Conservation (phyloP, 2,329 filamentous ascomycete species). For the Aspergillus pseudoterreus region DNA sequence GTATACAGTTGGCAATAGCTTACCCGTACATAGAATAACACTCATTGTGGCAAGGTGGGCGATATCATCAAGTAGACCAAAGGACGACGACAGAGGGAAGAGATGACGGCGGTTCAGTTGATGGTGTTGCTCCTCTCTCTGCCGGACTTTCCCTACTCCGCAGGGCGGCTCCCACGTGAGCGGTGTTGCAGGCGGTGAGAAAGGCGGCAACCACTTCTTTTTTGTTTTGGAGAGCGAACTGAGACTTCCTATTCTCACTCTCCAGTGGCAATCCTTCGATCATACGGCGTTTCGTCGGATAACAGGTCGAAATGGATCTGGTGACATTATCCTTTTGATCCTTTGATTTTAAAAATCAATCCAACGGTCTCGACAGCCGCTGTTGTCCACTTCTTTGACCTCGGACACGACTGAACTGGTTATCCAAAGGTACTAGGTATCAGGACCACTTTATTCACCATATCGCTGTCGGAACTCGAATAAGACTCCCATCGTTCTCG, state of each 20-base stretch:
- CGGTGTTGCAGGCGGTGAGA: constrained; percentile 60
- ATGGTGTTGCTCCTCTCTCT: constrained; percentile 7
- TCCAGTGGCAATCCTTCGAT: background rate
- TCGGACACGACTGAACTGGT: too few relatives aligned
- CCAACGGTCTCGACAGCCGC: too few relatives aligned
- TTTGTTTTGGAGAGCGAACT: background rate
- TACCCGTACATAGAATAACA: constrained; percentile 65
- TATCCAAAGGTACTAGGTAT: too few relatives aligned
- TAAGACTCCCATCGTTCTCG: too few relatives aligned
- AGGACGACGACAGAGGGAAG: constrained; percentile 4
- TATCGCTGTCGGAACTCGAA: too few relatives aligned
- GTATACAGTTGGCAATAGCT: constrained; percentile 15
- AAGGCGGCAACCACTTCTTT: constrained; percentile 42
- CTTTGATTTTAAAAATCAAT: too few relatives aligned
- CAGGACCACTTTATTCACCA: too few relatives aligned
- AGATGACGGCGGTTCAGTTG: constrained; percentile 3
- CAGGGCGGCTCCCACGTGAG: constrained; percentile 10
- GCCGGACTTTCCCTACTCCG: constrained; percentile 4
- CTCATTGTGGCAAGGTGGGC: constrained; percentile 47
- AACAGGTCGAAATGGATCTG: too few relatives aligned
- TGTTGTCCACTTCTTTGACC: too few relatives aligned
- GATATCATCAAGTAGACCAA: background rate
- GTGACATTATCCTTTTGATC: too few relatives aligned
- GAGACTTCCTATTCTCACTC: background rate
- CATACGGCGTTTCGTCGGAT: too few relatives aligned